These are phyloP conservation scores for Actinomucor elegans DNA, from an alignment of 371 early-diverging fungal species.

Conservation along the genomic window DNA sequence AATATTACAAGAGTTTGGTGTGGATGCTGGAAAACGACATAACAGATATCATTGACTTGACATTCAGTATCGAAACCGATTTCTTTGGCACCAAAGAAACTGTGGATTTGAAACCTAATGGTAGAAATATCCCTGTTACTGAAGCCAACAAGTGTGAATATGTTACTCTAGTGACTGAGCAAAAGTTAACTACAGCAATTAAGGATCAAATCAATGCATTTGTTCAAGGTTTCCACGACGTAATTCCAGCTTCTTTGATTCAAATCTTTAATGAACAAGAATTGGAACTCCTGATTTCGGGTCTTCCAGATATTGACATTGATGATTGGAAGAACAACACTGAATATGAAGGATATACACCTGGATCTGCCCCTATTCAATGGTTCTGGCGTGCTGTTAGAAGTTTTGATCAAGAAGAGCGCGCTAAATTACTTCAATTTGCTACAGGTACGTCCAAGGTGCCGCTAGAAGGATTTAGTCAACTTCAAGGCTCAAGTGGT, in stretches of 20 bases:
- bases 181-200: conserved; percentile 85
- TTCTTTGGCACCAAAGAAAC: conserved; percentile 88
- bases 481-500: conserved; percentile 93
- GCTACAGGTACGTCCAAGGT: conserved; percentile 98
- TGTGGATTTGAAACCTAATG: conserved; percentile 89
- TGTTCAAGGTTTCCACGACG: conserved; percentile 94
- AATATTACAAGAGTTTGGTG: conserved; percentile 94
- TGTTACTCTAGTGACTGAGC: conserved; percentile 88
- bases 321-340: conserved; percentile 99
- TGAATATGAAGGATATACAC: conserved; percentile 91
- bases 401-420: conserved; percentile 94
- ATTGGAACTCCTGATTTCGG: conserved; percentile 97
- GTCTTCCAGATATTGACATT: conserved; percentile 97
- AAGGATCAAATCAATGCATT: conserved; percentile 94
- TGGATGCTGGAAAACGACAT: conserved; percentile 98
- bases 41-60: conserved; percentile 92
- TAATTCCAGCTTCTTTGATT: conserved; percentile 88
- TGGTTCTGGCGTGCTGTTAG: conserved; percentile 99
- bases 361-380: conserved; percentile 88
- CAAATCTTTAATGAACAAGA: conserved; percentile 98
- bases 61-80: conserved; percentile 92
- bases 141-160: conserved; percentile 98
- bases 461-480: conserved; percentile 95
- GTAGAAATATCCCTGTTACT: conserved; percentile 91
- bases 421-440: conserved; percentile 97